Base-by-base conservation (phyloP, 2,329 filamentous ascomycete species). In the Colletotrichum sojae region DNA sequence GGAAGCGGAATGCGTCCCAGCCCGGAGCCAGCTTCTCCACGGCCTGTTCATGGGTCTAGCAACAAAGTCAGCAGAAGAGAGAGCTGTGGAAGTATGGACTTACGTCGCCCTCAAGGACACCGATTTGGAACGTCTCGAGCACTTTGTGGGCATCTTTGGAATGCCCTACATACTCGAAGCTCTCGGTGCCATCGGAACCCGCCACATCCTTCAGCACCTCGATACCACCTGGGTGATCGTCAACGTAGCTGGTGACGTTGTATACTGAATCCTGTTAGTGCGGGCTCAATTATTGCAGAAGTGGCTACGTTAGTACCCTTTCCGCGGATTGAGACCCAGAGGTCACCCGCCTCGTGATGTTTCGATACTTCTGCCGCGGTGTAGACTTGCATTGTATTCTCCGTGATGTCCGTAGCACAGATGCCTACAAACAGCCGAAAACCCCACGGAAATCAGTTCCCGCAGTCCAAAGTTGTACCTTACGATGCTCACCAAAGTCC, bases 161-260 rank as follows among this genome's bases (percentile, higher is more conserved):
- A 13, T 68, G 64, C 2, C 59, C 53, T 4, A 58, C 65, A 6
- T 64, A 68, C 25, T 68, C 65, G n/a, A 63, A 68, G 18, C 52
- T 64, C 53, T 68, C 65, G 6, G 65, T 68, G 10, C 52, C 59
- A 20, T 68, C 65, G 6, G 53, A 57, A 1, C 65, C 65, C 2
- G 59, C 65, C 0, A 57, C 52, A 6, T 68, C 65, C 25, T 46
- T 52, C 25, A 68, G 15, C 0, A 64, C 65, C 18, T 68, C 59
- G 4, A 68, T 43, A 1, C 65, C 63, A 1, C 63, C 63, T 0
- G 63, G 63, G 4, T 67, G 63, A n/a, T 67, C 63, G 3, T 67
- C 49, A 9, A 51, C 57, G 16, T 55, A 66, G 4, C 18, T 48
- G 3, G 63, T 25, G 2, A 66, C 12, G 13, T 66, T 25, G 8